A percentile compares a stretch with the other conserved stretches of the same genome.
phyloP scores from a whole-genome alignment of 2,329 filamentous ascomycete species.

The Lachnellula cervina region DNA sequence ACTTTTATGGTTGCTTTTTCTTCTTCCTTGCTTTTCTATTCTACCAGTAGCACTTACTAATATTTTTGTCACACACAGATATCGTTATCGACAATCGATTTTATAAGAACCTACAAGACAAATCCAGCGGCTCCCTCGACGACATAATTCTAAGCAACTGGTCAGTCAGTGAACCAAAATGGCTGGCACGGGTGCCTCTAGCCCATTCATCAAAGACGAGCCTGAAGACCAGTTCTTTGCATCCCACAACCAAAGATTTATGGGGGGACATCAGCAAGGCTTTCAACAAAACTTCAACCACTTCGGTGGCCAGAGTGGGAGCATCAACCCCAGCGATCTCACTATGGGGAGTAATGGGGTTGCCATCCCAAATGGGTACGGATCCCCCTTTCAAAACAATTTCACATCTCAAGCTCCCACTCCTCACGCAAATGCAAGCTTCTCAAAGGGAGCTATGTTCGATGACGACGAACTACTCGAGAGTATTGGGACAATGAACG shows the following conservation, averaged over 20 bases:
- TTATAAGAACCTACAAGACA: constrained; percentile 12
- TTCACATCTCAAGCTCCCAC: constrained; percentile 47
- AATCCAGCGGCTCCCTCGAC: constrained; percentile 13
- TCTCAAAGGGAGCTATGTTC: constrained; percentile 73
- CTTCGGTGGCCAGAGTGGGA: constrained; percentile 39
- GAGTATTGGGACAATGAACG: constrained; percentile 49
- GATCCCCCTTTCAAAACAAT: constrained; percentile 58
- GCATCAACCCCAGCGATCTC: constrained; percentile 82
- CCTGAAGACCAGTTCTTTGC: constrained; percentile 56
- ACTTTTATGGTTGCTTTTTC: constrained; percentile 15
- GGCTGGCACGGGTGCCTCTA: constrained; percentile 34
- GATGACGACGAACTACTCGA: constrained; percentile 87
- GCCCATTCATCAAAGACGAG: constrained; percentile 65
- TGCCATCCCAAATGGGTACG: constrained; percentile 42
- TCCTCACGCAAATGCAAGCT: constrained; percentile 59
- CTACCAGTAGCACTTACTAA: constrained; percentile 19
- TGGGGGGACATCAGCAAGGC: constrained; percentile 27
- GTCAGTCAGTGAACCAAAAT: constrained; percentile 25
- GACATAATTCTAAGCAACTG: constrained; percentile 12
- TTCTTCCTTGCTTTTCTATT: constrained; percentile 13
- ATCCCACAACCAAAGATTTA: constrained; percentile 28
- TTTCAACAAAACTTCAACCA: constrained; percentile 41
- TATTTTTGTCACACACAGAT: constrained; percentile 27
- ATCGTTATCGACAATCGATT: constrained; percentile 12
- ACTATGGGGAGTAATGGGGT: constrained; percentile 60